Base-by-base conservation (phyloP, 2,329 filamentous ascomycete species). In the Emergomyces orientalis region DNA sequence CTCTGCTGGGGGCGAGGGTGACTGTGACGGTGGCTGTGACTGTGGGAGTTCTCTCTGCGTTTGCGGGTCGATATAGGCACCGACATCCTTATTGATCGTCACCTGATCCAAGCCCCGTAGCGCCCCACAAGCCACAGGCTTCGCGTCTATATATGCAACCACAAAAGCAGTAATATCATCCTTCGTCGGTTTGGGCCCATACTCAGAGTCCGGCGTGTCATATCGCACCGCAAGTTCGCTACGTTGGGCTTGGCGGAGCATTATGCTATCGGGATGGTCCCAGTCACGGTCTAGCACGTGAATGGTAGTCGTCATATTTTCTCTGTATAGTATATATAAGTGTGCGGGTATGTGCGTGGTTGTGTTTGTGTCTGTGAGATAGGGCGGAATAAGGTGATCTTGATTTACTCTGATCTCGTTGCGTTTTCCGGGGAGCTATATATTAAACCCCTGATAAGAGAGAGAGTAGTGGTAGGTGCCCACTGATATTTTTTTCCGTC, bases 181-280 rank as follows among this genome's bases (percentile, higher is more conserved):
- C 30, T 54, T 27, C 25, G 25, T 32, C 3, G 49, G 49, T 19
- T 27, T 32, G 17, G 49, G 49, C 7, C 49, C 49, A n/a, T 27
- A 27, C 30, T 54, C 49, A 14, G 49, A 32, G 13, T 56, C 32
- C n/a, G 52, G 34, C 9, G 14, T 22, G 52, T 39, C 39, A 30
- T 37, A 56, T 19, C 52, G 32, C 30, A 19, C 27, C 6, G 52
- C 17, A 2, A 56, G 30, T 37, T 56, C 52, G 52, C 32, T 37
- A 9, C 52, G 27, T 37, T 56, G 52, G 1, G 52, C 52, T 22
- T 56, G 32, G 19, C 52, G 52, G 52, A 56, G 52, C 52, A 56
- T 56, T 34, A 56, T 37, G 52, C 52, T 37, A 9, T 56, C 52
- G 11, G 52, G 52, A 37, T 56, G 52, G 32, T 56, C 52, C 52